Base-by-base conservation (phyloP, 768 basidiomycete genomes). In the Pleurotus ostreatus region DNA sequence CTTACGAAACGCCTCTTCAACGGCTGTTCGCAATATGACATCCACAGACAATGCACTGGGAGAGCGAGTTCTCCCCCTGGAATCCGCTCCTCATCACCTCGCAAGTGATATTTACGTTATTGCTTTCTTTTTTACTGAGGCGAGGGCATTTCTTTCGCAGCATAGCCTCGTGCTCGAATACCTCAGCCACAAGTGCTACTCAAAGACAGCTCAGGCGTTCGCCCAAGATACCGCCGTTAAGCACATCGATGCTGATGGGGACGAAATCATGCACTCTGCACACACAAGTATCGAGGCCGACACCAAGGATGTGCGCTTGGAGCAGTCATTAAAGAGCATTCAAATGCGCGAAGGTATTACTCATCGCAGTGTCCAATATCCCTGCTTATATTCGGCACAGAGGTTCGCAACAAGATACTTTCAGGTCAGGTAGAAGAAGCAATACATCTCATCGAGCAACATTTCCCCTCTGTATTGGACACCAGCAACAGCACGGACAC, bases 361-460 rank as follows among this genome's bases (percentile, higher is more conserved):
- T n/a, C 44, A 55, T 46, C 22, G 52, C 56, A 46, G 22, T 26
- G 20, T 22, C 25, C 38, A 9, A 49, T 23, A 13, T 11, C 37
- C 13, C 46, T 9, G 40, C 55, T 58, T 46, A 44, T 44, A 2
- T 30, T 34, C 30, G 3, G 3, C 58, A 22, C 57, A 97, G 94
- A 82, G 44, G 88, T 95, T 47, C 79, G 84, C 55, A 72, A 69
- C 41, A 73, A 79, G 60, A 86, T 96, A 22, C 80, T 95, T 7
- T 80, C 79, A 1, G 94, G 94, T 12, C 78, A 78, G n/a, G 81
- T 95, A 38, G 80, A 84, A 54, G 80, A 85, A 23, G 92, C 93
- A 2, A 84, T 79, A 12, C 74, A 71, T 2, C 73, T 87, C 15
- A 74, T 96, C 40, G 79, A 91, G 59, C 68, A 71, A 22, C 78